Evolutionary conservation across 1,284 basidiomycete genomes (phyloP).

Genomic region (Heterobasidion occidentale): DNA sequence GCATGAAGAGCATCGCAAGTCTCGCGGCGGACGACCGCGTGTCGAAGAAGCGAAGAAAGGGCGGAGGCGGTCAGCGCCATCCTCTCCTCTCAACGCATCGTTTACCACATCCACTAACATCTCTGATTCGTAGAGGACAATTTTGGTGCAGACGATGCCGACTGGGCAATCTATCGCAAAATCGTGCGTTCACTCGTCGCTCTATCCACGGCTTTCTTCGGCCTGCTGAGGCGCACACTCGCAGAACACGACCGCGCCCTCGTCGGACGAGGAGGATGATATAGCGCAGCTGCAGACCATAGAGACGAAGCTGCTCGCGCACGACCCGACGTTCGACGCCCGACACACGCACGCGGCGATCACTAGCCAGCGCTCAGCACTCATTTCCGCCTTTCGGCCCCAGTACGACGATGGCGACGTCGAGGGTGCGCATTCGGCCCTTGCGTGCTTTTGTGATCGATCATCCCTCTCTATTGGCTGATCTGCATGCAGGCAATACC

Average conservation of each 20-base stretch:
- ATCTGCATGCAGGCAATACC: constrained; percentile 23
- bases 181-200: constrained; percentile 47
- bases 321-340: constrained; percentile 63
- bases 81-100: not conserved
- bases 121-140: constrained; percentile 63
- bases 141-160: constrained; percentile 93
- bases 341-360: constrained; percentile 13
- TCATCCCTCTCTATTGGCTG: not conserved
- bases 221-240: not conserved
- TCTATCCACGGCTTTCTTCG: not conserved
- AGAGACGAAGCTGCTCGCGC: constrained; percentile 75
- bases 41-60: constrained; percentile 75
- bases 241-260: constrained; percentile 78
- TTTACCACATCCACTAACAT: not conserved
- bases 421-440: constrained; percentile 6
- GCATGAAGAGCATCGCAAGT: constrained; percentile 96
- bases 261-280: constrained; percentile 96
- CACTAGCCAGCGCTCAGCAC: constrained; percentile 12
- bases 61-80: constrained; percentile 53
- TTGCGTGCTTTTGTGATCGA: not conserved
- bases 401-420: constrained; percentile 13
- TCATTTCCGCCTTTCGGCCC: constrained; percentile 12
- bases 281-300: constrained; percentile 63
- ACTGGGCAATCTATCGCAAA: constrained; percentile 98
- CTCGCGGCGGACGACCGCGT: constrained; percentile 81